Percentiles rank a stretch among this genome's conserved stretches.
These are phyloP conservation scores for Cyamopsis tetragonoloba DNA, from an alignment of 306 rosid genomes.

Conservation along the genomic window DNA sequence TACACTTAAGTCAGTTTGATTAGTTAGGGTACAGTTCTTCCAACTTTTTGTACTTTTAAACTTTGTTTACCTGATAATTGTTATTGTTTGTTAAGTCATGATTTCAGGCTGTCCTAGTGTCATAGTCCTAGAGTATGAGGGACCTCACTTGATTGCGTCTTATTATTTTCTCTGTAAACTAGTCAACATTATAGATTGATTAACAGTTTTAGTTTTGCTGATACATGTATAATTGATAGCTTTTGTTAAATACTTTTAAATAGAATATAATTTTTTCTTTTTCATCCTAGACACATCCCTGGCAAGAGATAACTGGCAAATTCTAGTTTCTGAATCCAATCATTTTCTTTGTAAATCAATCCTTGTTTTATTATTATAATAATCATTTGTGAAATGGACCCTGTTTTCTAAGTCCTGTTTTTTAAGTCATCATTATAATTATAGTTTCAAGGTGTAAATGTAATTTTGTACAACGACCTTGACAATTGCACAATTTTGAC, in stretches of 20 bases:
- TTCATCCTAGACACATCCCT: not conserved
- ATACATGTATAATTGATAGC: slow-evolving; percentile 2
- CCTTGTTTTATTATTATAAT: not conserved
- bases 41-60: not conserved
- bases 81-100: slow-evolving; percentile 12
- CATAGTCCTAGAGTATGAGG: not conserved
- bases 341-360: not conserved
- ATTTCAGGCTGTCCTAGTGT: slow-evolving; percentile 14
- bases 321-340: not conserved
- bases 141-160: slow-evolving; percentile 7
- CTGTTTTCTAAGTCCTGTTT: too few species aligned
- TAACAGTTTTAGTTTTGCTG: not conserved
- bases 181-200: not conserved
- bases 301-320: not conserved
- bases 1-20: too few species aligned
- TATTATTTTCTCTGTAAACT: not conserved
- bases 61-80: not conserved
- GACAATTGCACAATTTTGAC: too few species aligned
- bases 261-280: not conserved
- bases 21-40: not conserved
- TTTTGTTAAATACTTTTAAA: not conserved
- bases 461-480: too few species aligned
- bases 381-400: not conserved
- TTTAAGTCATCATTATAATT: not conserved
- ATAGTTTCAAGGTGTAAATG: too few species aligned